Percentiles rank a stretch among this genome's conserved stretches.
Conservation (phyloP, 1,139 yeast genomes). For the Geotrichum citri-aurantii region DNA sequence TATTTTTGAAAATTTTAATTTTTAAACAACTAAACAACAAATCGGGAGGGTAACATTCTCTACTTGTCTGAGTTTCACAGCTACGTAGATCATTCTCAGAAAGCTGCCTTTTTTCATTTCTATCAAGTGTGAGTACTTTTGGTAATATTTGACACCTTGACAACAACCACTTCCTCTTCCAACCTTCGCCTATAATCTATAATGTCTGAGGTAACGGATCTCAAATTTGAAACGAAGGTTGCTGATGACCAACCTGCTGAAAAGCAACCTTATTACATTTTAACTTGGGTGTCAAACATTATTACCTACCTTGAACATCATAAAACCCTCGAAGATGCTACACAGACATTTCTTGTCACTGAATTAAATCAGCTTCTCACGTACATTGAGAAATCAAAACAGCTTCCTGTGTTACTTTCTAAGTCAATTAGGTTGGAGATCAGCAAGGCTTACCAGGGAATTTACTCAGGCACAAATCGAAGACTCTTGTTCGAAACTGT, state of each 20-base stretch:
- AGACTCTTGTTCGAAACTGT: conserved; percentile 31
- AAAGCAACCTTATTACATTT: conserved; percentile 23
- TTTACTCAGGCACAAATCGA: conserved; percentile 22
- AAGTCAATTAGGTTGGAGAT: conserved; percentile 26
- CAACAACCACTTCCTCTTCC: not conserved
- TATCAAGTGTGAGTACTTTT: not conserved
- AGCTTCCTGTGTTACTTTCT: conserved; percentile 22
- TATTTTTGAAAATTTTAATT: conserved; percentile 2
- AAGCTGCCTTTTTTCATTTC: not conserved
- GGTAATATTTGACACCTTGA: conserved; percentile 6
- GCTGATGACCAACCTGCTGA: conserved; percentile 24
- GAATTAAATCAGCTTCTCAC: conserved; percentile 24
- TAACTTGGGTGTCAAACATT: conserved; percentile 25
- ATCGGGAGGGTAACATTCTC: conserved; percentile 1
- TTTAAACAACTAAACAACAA: conserved; percentile 14
- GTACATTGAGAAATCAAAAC: conserved; percentile 22
- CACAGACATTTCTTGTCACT: conserved; percentile 24
- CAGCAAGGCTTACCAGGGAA: conserved; percentile 22
- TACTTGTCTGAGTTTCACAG: no score
- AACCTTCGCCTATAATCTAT: conserved; percentile 1
- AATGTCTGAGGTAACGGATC: conserved; percentile 12
- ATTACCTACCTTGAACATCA: conserved; percentile 17
- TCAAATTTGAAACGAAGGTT: conserved; percentile 23
- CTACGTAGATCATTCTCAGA: no score
- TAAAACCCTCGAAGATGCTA: conserved; percentile 19